Base-by-base conservation (phyloP, 441 rosid genomes). In the Viola pubescens region DNA sequence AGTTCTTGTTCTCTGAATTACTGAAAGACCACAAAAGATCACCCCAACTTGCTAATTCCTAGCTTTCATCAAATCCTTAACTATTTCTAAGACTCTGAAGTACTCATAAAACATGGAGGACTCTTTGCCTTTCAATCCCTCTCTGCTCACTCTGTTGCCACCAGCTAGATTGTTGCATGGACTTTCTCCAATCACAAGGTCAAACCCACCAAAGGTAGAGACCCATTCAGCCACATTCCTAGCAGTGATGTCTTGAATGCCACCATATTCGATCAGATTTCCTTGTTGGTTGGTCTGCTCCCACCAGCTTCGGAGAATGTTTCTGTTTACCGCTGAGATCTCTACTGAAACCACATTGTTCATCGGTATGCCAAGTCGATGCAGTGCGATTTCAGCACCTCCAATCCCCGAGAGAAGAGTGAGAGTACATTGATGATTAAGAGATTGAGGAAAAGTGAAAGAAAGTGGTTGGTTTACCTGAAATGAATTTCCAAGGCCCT, bases 321-420 rank as follows among this genome's bases (percentile, higher is more conserved):
- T 75, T 52, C 82, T 77, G 61, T 72, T 82, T 43, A 68, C 44
- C 68, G 72, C 86, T 54, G 77, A 78, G 3, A 70, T 60, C 66
- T 89, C 97, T 41, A 89, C 70, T 2, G 84, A 77, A 59, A 85
- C 88, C 13, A 85, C 79, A 40, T 73, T 85, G 54, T 87, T 87
- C 67, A 89, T 62, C 45, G 4, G 80, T 60, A 87, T 75, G 37
- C 90, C 88, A 16, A 87, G 97, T n/a, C 80, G 80, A 68, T 74
- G 67, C 41, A 87, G 64, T 7, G 87, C 66, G 9, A 85, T 73
- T 71, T 80, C 86, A 3, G 80, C 89, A 19, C 97, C 95, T 38
- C 95, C 92, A 0, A 87, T 77, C 34, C 97, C 90, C 1, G n/a
- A n/a, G 83, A 75, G 65, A 82, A 88, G 60, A 84, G 37, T 4